These are phyloP conservation scores for Ustilaginoidea virens DNA, from an alignment of 2,329 filamentous ascomycete genomes.

Conservation along the genomic window DNA sequence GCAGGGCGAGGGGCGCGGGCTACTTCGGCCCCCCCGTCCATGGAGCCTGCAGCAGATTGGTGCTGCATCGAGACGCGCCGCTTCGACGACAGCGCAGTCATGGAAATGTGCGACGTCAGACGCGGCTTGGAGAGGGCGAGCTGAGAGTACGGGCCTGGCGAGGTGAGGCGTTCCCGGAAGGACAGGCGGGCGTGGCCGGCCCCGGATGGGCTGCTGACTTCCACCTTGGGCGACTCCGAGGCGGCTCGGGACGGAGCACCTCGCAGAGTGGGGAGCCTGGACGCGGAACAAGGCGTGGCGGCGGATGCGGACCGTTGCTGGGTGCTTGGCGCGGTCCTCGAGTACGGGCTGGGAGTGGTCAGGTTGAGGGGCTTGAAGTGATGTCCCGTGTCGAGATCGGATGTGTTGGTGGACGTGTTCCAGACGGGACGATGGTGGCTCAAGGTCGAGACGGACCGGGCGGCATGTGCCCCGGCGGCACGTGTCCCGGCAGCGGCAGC, in stretches of 20 bases:
- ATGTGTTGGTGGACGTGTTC: conserved; percentile 52
- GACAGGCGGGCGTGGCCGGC: conserved; percentile 28
- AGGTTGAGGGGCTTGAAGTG: conserved; percentile 48
- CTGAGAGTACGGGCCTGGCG: conserved; percentile 32
- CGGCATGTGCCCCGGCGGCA: conserved; percentile 20
- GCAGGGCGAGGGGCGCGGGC: conserved; percentile 28
- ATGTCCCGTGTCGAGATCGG: conserved; percentile 49
- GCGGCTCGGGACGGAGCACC: conserved; percentile 29
- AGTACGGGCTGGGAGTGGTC: conserved; percentile 43
- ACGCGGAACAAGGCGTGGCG: conserved; percentile 24
- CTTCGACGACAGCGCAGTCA: conserved; percentile 23
- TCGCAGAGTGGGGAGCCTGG: conserved; percentile 33
- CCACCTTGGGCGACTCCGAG: conserved; percentile 31
- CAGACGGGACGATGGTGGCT: conserved; percentile 50
- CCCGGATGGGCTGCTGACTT: conserved; percentile 30
- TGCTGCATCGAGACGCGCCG: conserved; percentile 40
- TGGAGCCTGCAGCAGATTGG: conserved; percentile 18
- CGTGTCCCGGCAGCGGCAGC: conserved; percentile 34
- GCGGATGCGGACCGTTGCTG: conserved; percentile 27
- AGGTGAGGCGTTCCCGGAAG: conserved; percentile 37
- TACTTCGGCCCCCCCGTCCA: conserved; percentile 14
- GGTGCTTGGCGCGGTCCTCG: conserved; percentile 26
- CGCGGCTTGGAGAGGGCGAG: conserved; percentile 29
- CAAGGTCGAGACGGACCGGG: conserved; percentile 30
- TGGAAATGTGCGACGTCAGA: conserved; percentile 26